Conservation (phyloP, 2,329 filamentous ascomycete genomes). For the Lachnellula arida region DNA sequence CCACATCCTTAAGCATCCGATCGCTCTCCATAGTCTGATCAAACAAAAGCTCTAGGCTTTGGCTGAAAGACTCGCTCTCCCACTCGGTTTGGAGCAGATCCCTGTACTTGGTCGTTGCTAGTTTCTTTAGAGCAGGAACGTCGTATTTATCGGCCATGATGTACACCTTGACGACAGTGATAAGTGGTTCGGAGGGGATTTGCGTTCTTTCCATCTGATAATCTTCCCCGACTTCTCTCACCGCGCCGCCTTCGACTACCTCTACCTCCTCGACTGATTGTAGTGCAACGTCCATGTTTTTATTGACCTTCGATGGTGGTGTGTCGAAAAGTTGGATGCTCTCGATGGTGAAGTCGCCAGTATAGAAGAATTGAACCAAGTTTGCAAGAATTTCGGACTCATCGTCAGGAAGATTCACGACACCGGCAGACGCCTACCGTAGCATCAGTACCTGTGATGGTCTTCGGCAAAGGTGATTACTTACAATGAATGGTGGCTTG, state of each 20-base stretch:
- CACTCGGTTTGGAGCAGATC: neutral
- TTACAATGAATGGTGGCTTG: neutral
- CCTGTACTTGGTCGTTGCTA: conserved; percentile 12
- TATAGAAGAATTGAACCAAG: conserved; percentile 74
- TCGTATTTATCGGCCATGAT: conserved; percentile 21
- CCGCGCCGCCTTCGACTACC: neutral
- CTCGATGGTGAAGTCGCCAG: neutral
- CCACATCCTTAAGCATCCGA: conserved; percentile 7
- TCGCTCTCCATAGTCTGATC: conserved; percentile 11
- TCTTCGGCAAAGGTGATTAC: neutral
- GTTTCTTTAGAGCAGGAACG: conserved; percentile 12
- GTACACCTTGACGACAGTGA: conserved; percentile 13
- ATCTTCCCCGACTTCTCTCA: neutral
- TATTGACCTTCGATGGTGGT: neutral
- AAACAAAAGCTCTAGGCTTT: conserved; percentile 8
- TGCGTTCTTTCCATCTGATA: neutral
- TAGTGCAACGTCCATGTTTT: neutral
- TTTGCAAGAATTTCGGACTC: conserved; percentile 67
- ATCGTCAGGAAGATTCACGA: conserved; percentile 59
- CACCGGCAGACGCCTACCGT: neutral
- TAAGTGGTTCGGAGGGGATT: neutral
- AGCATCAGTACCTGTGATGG: neutral
- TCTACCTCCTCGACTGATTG: too few species aligned
- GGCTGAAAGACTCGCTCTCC: conserved; percentile 8
- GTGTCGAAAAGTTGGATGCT: neutral